phyloP scores from a whole-genome alignment of 345 rosid species.

The Capsella bursapastoris region DNA sequence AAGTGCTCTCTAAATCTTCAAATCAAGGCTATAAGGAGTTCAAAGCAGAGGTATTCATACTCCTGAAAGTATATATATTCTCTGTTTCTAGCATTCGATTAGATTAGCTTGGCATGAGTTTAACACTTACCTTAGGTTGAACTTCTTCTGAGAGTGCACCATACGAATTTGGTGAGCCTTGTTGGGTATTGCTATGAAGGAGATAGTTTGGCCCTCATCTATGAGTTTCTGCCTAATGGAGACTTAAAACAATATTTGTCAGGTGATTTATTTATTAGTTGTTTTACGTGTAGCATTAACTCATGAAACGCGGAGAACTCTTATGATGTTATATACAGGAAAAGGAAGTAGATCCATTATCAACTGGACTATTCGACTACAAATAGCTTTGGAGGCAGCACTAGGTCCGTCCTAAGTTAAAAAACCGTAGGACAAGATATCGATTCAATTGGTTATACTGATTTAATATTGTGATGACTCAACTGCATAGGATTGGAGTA shows the following conservation, averaged over 20 bases:
- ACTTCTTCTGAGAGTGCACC: conserved; percentile 53
- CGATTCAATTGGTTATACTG: not conserved
- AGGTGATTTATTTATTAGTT: conserved; percentile 20
- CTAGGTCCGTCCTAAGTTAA: conserved; percentile 36
- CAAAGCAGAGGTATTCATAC: conserved; percentile 50
- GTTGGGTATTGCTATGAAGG: conserved; percentile 55
- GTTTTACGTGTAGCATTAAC: not conserved
- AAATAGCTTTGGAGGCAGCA: conserved; percentile 54
- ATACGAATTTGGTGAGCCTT: conserved; percentile 51
- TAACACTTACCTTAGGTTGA: conserved; percentile 44
- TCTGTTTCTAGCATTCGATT: not conserved
- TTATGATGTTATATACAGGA: conserved; percentile 4
- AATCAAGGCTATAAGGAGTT: conserved; percentile 50
- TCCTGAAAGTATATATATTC: too few species aligned
- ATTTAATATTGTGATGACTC: not conserved
- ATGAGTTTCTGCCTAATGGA: conserved; percentile 54
- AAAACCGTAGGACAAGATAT: not conserved
- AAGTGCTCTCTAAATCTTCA: conserved; percentile 51
- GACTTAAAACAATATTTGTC: conserved; percentile 44
- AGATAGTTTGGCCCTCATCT: conserved; percentile 43
- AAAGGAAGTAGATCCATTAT: conserved; percentile 25
- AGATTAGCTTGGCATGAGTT: not conserved
- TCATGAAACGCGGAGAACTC: not conserved
- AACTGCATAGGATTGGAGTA: conserved; percentile 23
- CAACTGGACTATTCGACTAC: conserved; percentile 50